phyloP scores from a whole-genome alignment of 495 filamentous ascomycete species.

The Mycothermus thermophilus region DNA sequence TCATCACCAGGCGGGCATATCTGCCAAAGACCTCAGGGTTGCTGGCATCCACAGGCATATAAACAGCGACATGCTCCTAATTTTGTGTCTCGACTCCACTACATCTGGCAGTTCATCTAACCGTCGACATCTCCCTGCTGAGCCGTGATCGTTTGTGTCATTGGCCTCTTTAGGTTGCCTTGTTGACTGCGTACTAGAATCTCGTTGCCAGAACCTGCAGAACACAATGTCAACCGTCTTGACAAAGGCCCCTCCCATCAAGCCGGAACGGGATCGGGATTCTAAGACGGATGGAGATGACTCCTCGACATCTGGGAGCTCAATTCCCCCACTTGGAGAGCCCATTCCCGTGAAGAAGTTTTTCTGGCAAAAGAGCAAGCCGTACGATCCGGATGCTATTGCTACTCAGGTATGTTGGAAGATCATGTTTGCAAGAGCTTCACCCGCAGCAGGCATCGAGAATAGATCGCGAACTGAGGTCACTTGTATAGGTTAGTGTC shows the following conservation, averaged over 20 bases:
- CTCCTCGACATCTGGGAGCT: conserved; percentile 10
- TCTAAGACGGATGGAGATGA: conserved; percentile 3
- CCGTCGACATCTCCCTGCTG: too few relatives aligned
- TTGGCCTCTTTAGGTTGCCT: too few relatives aligned
- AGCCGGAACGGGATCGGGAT: conserved; percentile 3
- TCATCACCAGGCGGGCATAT: not conserved
- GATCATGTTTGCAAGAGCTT: not conserved
- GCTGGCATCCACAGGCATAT: not conserved
- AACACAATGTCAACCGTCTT: conserved; percentile 15
- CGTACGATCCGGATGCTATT: conserved; percentile 38
- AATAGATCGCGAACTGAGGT: not conserved
- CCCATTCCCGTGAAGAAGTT: conserved; percentile 27
- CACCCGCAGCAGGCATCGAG: not conserved
- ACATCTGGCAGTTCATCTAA: too few relatives aligned
- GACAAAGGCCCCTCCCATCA: conserved; percentile 1
- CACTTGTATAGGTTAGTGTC: conserved; percentile 23
- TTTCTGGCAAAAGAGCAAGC: conserved; percentile 28
- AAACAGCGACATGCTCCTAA: too few relatives aligned
- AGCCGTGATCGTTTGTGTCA: too few relatives aligned
- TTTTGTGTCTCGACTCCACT: not conserved
- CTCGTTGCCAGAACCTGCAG: not conserved
- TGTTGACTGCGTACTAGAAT: too few relatives aligned
- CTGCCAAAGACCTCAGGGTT: not conserved
- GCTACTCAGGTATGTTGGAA: conserved; percentile 34
- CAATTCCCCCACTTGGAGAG: conserved; percentile 24